These are phyloP conservation scores for Papiliotrema terrestris DNA, from an alignment of 1,284 basidiomycete species.

Conservation along the genomic window DNA sequence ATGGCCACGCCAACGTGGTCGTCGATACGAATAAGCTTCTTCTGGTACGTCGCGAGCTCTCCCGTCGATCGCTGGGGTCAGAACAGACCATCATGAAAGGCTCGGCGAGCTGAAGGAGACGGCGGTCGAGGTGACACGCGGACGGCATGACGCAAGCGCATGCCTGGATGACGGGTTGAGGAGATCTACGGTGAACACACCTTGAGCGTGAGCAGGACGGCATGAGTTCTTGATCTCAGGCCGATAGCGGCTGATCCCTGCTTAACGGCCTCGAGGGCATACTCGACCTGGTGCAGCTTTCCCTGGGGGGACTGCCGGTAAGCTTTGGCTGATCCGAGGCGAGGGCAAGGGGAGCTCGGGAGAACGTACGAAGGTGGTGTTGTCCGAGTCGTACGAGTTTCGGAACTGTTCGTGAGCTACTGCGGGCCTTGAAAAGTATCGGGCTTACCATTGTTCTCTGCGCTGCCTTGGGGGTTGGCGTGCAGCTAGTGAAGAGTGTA, in stretches of 20 bases:
- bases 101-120: no score
- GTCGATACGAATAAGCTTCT: constrained; percentile 99
- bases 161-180: background rate
- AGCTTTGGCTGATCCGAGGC: constrained; percentile 1
- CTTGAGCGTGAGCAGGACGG: constrained; percentile 89
- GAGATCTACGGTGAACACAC: constrained; percentile 48
- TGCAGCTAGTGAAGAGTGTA: background rate
- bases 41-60: constrained; percentile 96
- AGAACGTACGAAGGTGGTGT: constrained; percentile 71
- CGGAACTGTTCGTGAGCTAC: constrained; percentile 62
- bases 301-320: constrained; percentile 41
- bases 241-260: constrained; percentile 98
- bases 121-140: no score
- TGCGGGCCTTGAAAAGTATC: background rate
- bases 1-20: constrained; percentile 99
- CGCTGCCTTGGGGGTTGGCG: background rate
- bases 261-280: constrained; percentile 98
- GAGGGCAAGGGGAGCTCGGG: background rate
- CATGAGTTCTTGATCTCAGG: constrained; percentile 89
- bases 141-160: no score
- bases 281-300: constrained; percentile 80
- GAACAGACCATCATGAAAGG: background rate
- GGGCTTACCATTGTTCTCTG: background rate
- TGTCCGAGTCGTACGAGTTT: constrained; percentile 94
- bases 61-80: constrained; percentile 83